Base-by-base conservation (phyloP, 805 yeast genomes). In the Helenozyma rhizophorensis region DNA sequence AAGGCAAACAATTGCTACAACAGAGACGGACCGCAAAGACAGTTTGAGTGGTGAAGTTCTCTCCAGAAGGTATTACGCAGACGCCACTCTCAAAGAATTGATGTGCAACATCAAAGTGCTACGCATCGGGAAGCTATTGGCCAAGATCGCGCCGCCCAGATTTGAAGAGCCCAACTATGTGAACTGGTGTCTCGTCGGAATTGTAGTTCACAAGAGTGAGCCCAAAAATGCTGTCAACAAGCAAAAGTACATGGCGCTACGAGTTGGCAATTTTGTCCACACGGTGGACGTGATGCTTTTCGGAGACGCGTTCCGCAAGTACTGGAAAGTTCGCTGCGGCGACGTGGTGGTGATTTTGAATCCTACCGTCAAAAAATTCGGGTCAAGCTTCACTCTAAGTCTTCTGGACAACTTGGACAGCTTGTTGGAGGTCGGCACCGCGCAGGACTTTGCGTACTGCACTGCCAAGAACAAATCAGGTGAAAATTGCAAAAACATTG, bases 181-280 rank as follows among this genome's bases (percentile, higher is more conserved):
- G 3, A 88, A 89, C 51, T 88, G 87, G 83, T 80, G 80, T n/a
- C 71, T 79, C 1, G 48, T 81, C n/a, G 97, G 95, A 1, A 66
- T 84, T 2, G 63, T 89, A 0, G 61, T 76, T 4, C 49, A 53
- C 14, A 87, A 87, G 48, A 62, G 78, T 4, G 74, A 66, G 6
- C 68, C 81, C 3, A 65, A 69, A 41, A 54, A 60, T 4, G 62
- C 84, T 0, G 32, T 34, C 22, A 51, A 31, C 40, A 56, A 42
- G 50, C 59, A 65, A 10, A 81, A 79, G 49, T 89, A 65, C 49
- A 60, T 84, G 43, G 72, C 72, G 36, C 36, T 88, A 14, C 70
- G 74, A 2, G 47, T 90, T 3, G 83, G 95, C 0, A 83, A 84
- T 51, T 80, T 88, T 47, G 67, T 67, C 32, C 72, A 70, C 32